These are phyloP conservation scores for Magnusiomyces sp. DNA, from an alignment of 1,139 yeast genomes.

Conservation along the genomic window DNA sequence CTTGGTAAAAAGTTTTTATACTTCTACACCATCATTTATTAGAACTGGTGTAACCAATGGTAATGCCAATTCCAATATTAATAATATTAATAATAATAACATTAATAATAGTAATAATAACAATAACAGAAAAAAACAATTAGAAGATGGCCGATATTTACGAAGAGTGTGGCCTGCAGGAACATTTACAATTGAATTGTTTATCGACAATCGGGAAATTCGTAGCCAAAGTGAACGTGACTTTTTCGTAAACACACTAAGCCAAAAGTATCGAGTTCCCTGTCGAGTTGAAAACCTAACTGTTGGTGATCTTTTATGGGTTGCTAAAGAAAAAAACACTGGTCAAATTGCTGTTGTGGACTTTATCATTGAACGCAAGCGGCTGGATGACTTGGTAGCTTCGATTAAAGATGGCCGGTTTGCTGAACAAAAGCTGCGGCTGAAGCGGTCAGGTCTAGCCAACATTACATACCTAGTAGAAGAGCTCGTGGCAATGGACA, in stretches of 20 bases:
- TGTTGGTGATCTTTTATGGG: constrained; percentile 87
- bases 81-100: too few species aligned
- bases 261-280: constrained; percentile 38
- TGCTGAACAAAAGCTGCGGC: constrained; percentile 70
- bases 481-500: constrained; percentile 42
- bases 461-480: constrained; percentile 78
- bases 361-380: constrained; percentile 77
- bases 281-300: constrained; percentile 54
- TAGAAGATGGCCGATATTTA: not conserved
- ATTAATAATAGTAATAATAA: not conserved
- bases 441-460: constrained; percentile 57
- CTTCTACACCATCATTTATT: not conserved
- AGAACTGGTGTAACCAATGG: not conserved
- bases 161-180: constrained; percentile 42
- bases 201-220: constrained; percentile 80
- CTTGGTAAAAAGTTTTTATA: not conserved
- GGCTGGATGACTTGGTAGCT: constrained; percentile 73
- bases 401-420: constrained; percentile 85
- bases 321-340: constrained; percentile 57
- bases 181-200: constrained; percentile 48
- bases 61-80: too few species aligned
- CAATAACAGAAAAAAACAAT: not conserved
- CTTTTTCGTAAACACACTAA: constrained; percentile 41
- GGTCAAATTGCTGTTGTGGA: constrained; percentile 63
- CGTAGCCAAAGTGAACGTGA: constrained; percentile 24